Evolutionary conservation across 345 rosid species (phyloP), one percentile per base, ranked within the genome.

Genomic region (Odontarrhena argentea): DNA sequence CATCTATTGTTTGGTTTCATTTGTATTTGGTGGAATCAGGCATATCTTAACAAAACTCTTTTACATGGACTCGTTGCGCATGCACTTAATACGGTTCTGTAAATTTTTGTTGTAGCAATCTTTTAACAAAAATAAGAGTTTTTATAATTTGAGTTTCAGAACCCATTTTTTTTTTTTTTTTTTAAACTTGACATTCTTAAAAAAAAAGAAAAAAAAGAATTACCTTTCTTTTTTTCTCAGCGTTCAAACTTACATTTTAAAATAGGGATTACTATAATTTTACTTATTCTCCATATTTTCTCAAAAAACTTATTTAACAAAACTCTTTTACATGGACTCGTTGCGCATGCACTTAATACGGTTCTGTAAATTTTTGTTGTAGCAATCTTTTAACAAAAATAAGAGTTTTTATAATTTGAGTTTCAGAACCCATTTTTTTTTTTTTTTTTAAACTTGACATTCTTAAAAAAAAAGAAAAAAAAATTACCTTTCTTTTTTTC

Each of bases 1-100:
- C 3, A 26, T 26, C 43, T 37, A 10, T 59, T 36, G 54, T 11
- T 56, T 7, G 45, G 32, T 44, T 52, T 60, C 54, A 51, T 69
- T 42, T 60, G 67, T 32, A 69, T 69, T 69, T 35, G 74, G 74
- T 69, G 12, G 60, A 69, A 52, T 60, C 13, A 24, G 60, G 60
- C 67, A 53, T 69, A 34, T 22, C 26, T 42, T 51, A n/a, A 42
- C 74, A 65, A 24, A 69, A 69, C 74, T 60, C 22, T 43, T 14
- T 51, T 69, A 67, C 74, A 60, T 69, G 52, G 30, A 22, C 37
- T 22, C 11, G 37, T 59, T 34, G 51, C 18, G 64, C 1, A 18
- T 18, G 22, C 3, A n/a, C n/a, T n/a, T n/a, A n/a, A n/a, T n/a
- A n/a, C n/a, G n/a, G n/a, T n/a, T n/a, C n/a, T n/a, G n/a, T n/a